Evolutionary conservation across 257 asterid genomes (phyloP).

Genomic region (Lavandula angustifolia): DNA sequence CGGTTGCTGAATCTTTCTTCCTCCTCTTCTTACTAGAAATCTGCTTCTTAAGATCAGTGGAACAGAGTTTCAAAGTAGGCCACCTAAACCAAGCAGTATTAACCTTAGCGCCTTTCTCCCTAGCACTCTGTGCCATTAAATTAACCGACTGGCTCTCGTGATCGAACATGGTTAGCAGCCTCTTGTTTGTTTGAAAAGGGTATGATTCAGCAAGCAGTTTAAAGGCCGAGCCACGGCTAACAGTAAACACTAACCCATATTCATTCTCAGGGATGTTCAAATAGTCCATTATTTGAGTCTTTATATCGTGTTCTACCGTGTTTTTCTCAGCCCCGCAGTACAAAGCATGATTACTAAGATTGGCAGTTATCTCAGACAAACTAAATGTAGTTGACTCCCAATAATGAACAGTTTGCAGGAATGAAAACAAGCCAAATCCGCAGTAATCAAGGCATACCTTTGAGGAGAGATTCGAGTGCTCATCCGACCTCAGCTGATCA

Average conservation of each 20-base stretch:
- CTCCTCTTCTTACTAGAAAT: constrained; percentile 81
- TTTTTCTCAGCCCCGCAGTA: constrained; percentile 93
- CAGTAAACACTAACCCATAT: constrained; percentile 96
- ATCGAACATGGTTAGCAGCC: constrained; percentile 92
- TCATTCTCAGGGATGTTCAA: constrained; percentile 94
- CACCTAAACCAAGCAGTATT: constrained; percentile 96
- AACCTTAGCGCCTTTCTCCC: constrained; percentile 95
- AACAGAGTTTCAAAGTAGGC: constrained; percentile 95
- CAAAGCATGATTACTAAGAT: constrained; percentile 94
- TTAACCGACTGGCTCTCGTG: constrained; percentile 96
- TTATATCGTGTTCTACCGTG: constrained; percentile 81
- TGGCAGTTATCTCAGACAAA: constrained; percentile 93
- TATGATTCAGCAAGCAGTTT: constrained; percentile 88
- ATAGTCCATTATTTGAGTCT: constrained; percentile 87
- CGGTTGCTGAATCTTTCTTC: constrained; percentile 87
- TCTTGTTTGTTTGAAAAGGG: constrained; percentile 94
- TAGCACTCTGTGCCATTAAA: constrained; percentile 97
- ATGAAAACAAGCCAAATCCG: constrained; percentile 96
- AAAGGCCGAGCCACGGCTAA: constrained; percentile 97
- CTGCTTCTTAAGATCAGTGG: constrained; percentile 91
- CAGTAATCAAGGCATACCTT: constrained; percentile 98
- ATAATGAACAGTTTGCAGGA: constrained; percentile 86
- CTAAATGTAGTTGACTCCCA: constrained; percentile 97
- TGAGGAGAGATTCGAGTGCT: constrained; percentile 78
- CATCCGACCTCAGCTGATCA: constrained; percentile 85